Percentiles rank a stretch among this genome's conserved stretches.
Evolutionary conservation across 805 yeast genomes (phyloP).

Genomic region (Hanseniaspora singularis): DNA sequence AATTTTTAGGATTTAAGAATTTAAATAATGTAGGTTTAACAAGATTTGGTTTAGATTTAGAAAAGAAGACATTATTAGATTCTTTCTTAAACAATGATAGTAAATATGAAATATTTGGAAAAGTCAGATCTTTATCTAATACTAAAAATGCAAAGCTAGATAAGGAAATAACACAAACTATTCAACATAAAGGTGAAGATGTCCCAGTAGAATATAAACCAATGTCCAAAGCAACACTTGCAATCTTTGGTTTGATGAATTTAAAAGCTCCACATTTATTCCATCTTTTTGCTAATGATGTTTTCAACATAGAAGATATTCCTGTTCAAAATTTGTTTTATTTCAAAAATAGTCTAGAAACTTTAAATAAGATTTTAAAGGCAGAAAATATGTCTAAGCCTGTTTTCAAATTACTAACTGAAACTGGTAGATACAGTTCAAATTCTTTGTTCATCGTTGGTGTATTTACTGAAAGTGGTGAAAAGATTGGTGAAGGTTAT

Average conservation of each 20-base stretch:
- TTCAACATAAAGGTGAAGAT: conserved; percentile 1
- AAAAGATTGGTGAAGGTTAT: conserved; percentile 84
- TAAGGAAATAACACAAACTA: conserved; percentile 6
- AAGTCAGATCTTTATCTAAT: conserved; percentile 39
- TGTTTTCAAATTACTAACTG: conserved; percentile 72
- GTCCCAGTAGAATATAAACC: conserved; percentile 12
- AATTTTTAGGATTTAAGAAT: conserved; percentile 58
- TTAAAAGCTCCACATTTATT: conserved; percentile 3
- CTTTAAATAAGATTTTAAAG: conserved; percentile 62
- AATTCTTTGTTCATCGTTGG: conserved; percentile 86
- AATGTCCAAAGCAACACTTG: conserved; percentile 6
- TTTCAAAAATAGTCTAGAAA: conserved; percentile 77
- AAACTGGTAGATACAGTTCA: conserved; percentile 78
- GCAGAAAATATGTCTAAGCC: conserved; percentile 67
- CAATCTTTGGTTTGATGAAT: conserved; percentile 9
- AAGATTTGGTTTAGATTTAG: conserved; percentile 82
- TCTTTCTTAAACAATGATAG: conserved; percentile 60
- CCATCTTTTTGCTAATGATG: conserved; percentile 21
- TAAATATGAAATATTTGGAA: conserved; percentile 56
- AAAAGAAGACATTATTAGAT: conserved; percentile 48
- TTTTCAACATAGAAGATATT: conserved; percentile 34
- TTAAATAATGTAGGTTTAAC: conserved; percentile 53
- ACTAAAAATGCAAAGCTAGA: conserved; percentile 15
- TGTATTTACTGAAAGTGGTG: conserved; percentile 62
- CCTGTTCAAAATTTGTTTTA: conserved; percentile 63